Conservation (phyloP, 1,284 basidiomycete genomes). For the Apiotrichum sp. region DNA sequence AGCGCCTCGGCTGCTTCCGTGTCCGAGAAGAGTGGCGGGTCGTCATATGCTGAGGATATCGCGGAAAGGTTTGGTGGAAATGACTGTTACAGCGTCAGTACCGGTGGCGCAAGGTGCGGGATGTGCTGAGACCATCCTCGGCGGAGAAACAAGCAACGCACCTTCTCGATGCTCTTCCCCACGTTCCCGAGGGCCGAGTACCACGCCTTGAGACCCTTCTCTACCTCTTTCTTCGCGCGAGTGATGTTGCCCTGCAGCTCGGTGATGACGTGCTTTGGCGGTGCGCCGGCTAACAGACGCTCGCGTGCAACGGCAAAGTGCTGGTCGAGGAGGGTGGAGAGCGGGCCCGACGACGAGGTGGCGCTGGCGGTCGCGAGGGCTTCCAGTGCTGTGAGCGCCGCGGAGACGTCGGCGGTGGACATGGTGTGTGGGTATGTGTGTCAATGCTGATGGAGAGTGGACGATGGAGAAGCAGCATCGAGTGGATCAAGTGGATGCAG, state of each 20-base stretch:
- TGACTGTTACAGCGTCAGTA: slow-evolving; percentile 19
- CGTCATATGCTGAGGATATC: slow-evolving; percentile 39
- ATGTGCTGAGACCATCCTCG: no score
- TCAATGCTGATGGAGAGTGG: no score
- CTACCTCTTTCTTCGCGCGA: slow-evolving; percentile 70
- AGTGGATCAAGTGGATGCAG: no score
- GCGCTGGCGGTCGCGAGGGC: slow-evolving; percentile 52
- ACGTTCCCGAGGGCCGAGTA: slow-evolving; percentile 67
- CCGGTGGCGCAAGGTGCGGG: neutral
- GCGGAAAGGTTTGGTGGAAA: slow-evolving; percentile 40
- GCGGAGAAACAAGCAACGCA: slow-evolving; percentile 33
- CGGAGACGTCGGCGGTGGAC: slow-evolving; percentile 28
- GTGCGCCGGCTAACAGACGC: slow-evolving; percentile 54
- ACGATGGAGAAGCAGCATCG: no score
- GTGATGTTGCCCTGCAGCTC: slow-evolving; percentile 59
- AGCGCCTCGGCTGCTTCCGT: slow-evolving; percentile 28
- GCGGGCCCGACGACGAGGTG: slow-evolving; percentile 57
- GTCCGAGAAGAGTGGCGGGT: slow-evolving; percentile 40
- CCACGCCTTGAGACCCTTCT: slow-evolving; percentile 79
- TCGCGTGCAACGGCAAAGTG: slow-evolving; percentile 57
- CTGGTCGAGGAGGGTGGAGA: slow-evolving; percentile 62
- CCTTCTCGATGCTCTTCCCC: slow-evolving; percentile 85
- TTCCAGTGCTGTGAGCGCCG: slow-evolving; percentile 37
- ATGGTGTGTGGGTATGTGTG: no score
- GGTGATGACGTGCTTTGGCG: slow-evolving; percentile 54